phyloP scores from a whole-genome alignment of 345 rosid species.

The Gossypium raimondii region DNA sequence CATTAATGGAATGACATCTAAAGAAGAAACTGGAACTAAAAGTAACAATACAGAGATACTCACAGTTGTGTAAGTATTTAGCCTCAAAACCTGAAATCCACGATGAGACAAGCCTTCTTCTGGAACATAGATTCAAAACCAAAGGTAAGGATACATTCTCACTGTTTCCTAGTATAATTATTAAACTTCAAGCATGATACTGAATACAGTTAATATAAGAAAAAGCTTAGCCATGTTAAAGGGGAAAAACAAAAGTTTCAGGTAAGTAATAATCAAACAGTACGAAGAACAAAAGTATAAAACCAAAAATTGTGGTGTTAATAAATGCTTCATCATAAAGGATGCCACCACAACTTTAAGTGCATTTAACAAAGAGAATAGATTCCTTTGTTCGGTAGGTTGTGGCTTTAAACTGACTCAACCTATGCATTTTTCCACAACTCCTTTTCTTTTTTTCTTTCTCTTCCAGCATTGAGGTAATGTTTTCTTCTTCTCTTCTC shows the following conservation, averaged over 20 bases:
- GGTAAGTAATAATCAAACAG: background rate
- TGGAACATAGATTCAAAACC: conserved; percentile 37
- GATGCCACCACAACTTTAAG: background rate
- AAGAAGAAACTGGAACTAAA: background rate
- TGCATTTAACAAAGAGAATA: background rate
- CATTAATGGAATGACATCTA: background rate
- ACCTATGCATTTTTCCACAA: background rate
- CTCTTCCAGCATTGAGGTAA: background rate
- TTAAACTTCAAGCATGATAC: conserved; percentile 11
- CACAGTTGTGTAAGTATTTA: conserved; percentile 92
- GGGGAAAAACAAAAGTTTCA: background rate
- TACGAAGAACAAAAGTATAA: background rate
- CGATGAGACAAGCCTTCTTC: conserved; percentile 79
- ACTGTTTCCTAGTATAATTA: background rate
- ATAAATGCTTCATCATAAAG: background rate
- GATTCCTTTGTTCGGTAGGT: background rate
- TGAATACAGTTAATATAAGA: background rate
- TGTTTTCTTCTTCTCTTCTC: background rate
- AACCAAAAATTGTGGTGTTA: background rate
- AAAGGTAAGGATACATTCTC: background rate
- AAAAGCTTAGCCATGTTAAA: background rate
- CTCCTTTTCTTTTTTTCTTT: background rate
- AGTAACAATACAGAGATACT: conserved; percentile 27
- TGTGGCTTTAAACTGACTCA: background rate
- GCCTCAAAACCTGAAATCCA: conserved; percentile 86